A percentile compares a stretch with the other conserved stretches of the same genome.
Conservation (phyloP, 2,329 filamentous ascomycete species). For the Diaporthe citrichinensis region DNA sequence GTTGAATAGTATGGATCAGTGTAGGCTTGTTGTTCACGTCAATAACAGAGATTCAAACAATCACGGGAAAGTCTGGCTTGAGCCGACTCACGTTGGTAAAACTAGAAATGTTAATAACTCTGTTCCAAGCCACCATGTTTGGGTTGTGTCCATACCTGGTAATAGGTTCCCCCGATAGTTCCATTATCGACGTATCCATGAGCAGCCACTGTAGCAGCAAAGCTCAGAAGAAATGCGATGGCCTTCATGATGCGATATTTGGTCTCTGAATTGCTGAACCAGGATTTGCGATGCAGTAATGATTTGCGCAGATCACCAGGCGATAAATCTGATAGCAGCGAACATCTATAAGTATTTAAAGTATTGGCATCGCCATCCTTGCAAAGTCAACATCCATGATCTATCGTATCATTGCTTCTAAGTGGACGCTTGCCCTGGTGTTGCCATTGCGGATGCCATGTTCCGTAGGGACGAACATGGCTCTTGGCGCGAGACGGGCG, state of each 20-base stretch:
- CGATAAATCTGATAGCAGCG: background rate
- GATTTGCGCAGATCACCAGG: background rate
- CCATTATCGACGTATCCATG: slow-evolving; percentile 38
- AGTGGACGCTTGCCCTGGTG: background rate
- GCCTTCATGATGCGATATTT: slow-evolving; percentile 15
- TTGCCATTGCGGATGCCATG: slow-evolving; percentile 12
- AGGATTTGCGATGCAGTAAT: background rate
- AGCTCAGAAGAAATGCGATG: slow-evolving; percentile 11
- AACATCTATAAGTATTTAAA: slow-evolving; percentile 17
- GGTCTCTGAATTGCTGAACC: background rate
- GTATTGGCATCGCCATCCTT: background rate
- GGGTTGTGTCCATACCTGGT: slow-evolving; percentile 17
- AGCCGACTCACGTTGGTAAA: slow-evolving; percentile 36
- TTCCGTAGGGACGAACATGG: slow-evolving; percentile 22
- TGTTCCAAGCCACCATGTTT: background rate
- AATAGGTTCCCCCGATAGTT: slow-evolving; percentile 32
- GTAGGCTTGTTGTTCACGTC: slow-evolving; percentile 14
- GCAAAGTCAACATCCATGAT: background rate
- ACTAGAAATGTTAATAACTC: slow-evolving; percentile 9
- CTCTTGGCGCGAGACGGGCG: slow-evolving; percentile 28
- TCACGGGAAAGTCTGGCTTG: background rate
- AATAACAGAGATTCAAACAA: background rate
- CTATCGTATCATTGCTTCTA: background rate
- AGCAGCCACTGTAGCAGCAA: slow-evolving; percentile 21
- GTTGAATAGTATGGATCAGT: slow-evolving; percentile 28